Evolutionary conservation across 371 early-diverging fungal genomes (phyloP), one percentile per base, ranked within the genome.

Genomic region (Massospora cicadina): DNA sequence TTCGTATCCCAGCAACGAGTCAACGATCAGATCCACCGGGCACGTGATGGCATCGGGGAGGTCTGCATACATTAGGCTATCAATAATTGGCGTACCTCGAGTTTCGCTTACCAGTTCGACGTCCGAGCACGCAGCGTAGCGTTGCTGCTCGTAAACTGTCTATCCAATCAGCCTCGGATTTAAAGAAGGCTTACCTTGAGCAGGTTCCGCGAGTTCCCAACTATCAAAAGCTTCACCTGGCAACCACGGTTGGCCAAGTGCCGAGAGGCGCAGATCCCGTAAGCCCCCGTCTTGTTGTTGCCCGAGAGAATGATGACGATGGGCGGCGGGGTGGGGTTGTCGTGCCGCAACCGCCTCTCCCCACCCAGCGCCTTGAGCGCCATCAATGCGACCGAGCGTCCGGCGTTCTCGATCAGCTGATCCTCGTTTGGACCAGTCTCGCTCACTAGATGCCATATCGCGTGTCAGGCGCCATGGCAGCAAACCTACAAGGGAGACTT

Each of bases 331-430:
- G 87, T 87, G 67, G 85, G 87, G 66, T 83, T 85, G 27, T 77
- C 75, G 3, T 79, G 76, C 24, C 79, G 76, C 65, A 83, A 79
- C 13, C 91, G 77, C 53, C 85, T 75, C 3, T 80, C 76, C 26
- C 89, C 89, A 73, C 76, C 84, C 2, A 88, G 66, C 21, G 79
- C 77, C 61, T 86, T 83, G 28, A 88, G 70, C 30, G 77, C 79
- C 72, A 87, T 69, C 75, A 81, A 75, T 26, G 85, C 79, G 1
- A 80, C 74, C n/a, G 87, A 80, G 25, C 88, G 76, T 0, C 88
- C 91, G 10, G 83, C 89, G 71, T 89, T 89, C 69, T 89, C 90
- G 55, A 87, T 76, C 76, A 88, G 77, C 66, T 85, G 86, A 33
- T 79, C 79, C 24, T 83, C 79, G 63, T 75, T 80, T 12, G 83